Evolutionary conservation across 768 basidiomycete genomes (phyloP).

Genomic region (Leccinum variicolor): DNA sequence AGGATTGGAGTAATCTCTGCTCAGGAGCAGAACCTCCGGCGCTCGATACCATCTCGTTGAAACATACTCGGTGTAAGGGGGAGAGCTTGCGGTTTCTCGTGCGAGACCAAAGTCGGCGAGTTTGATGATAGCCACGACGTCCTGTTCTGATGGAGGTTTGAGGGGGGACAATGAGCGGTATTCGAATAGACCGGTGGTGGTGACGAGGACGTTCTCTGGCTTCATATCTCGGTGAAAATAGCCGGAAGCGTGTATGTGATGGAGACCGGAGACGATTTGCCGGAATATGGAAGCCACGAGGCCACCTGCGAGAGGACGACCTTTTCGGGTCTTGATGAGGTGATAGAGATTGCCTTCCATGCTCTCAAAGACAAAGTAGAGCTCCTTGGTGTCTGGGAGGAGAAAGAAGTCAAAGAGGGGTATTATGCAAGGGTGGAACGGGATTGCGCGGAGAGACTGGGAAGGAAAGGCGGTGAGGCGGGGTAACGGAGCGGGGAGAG

Average conservation of each 20-base stretch:
- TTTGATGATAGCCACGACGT: constrained; percentile 96
- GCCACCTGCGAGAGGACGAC: constrained; percentile 93
- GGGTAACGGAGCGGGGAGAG: constrained; percentile 10
- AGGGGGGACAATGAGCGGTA: constrained; percentile 79
- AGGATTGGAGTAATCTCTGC: constrained; percentile 91
- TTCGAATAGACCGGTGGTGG: constrained; percentile 92
- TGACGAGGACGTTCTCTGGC: constrained; percentile 97
- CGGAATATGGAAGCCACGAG: constrained; percentile 93
- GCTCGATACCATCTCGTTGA: constrained; percentile 99
- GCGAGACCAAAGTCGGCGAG: constrained; percentile 98
- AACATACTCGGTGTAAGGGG: constrained; percentile 98
- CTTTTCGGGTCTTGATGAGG: constrained; percentile 95
- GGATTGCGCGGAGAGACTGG: constrained; percentile 91
- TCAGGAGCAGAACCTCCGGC: constrained; percentile 90
- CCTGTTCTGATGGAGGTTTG: constrained; percentile 73
- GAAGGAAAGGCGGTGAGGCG: constrained; percentile 11
- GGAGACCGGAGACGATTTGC: constrained; percentile 85
- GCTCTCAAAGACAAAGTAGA: constrained; percentile 99
- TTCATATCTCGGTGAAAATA: constrained; percentile 99
- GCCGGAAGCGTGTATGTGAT: constrained; percentile 88
- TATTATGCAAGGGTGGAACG: constrained; percentile 95
- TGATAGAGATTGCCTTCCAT: constrained; percentile 99
- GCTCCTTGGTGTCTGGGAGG: constrained; percentile 90
- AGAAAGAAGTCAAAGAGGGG: constrained; percentile 99
- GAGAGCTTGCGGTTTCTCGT: constrained; percentile 78